Evolutionary conservation across 192 early-diverging fungal genomes (phyloP), one percentile per base, ranked within the genome.

Genomic region (Linderina pennispora): DNA sequence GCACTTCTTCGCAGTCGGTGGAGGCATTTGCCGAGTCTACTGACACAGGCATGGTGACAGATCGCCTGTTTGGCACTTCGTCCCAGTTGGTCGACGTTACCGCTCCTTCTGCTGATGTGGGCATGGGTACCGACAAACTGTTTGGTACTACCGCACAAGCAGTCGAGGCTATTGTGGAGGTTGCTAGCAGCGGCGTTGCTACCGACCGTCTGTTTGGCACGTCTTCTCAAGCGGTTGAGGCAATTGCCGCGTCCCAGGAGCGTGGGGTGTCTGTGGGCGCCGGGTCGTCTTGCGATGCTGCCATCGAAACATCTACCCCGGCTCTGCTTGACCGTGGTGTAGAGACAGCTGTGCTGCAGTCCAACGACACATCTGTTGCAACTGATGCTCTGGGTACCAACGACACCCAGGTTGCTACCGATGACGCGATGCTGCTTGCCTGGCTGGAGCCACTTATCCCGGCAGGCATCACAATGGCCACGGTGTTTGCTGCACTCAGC

Each of bases 401-500:
- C 37, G 51, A 63, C 25, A 41, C 48, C 44, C 55, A 50, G 15
- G 33, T 45, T 2, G 8, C 38, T 11, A 58, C 56, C 0, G 67
- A 71, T 25, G 51, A 48, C 34, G 17, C 9, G 0, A 35, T 62
- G 51, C 40, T 71, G 15, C 31, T 45, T 15, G 43, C 42, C 22
- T 71, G 67, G 67, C 59, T 71, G 9, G 50, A 55, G 33, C 67
- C 67, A 11, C 42, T 71, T 13, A 51, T 71, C 19, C 67, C 67
- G 0, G 51, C 26, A 0, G 67, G 60, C 11, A 41, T 71, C 26
- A 15, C 55, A 1, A 20, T 42, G 6, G 41, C 55, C 11, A 44
- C 55, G 3, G 60, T 55, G 10, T 35, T 71, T 15, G 45, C 55
- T 4, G 55, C 67, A n/a, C 67, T 71, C 1, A 40, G 37, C 25